These are phyloP conservation scores for Gossypium australe DNA, from an alignment of 345 rosid species.

Conservation along the genomic window DNA sequence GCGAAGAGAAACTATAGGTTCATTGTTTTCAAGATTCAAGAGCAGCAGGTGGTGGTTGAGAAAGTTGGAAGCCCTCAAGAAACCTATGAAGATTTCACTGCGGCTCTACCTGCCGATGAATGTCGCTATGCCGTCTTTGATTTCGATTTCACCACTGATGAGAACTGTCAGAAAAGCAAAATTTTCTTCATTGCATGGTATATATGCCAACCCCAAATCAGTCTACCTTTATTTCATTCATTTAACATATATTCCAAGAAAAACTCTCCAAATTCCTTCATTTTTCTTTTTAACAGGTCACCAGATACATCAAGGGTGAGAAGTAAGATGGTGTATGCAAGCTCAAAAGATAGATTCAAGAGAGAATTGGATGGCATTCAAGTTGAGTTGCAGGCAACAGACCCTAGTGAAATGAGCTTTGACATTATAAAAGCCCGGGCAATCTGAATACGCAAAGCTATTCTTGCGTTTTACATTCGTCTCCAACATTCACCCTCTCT, in stretches of 20 bases:
- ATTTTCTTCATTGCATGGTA: conserved; percentile 98
- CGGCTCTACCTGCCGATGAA: conserved; percentile 72
- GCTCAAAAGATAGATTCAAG: conserved; percentile 96
- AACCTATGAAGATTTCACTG: conserved; percentile 68
- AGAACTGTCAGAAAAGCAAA: conserved; percentile 97
- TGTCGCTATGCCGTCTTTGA: conserved; percentile 96
- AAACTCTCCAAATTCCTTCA: background rate
- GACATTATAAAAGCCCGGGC: conserved; percentile 84
- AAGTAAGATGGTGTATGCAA: conserved; percentile 90
- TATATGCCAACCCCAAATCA: background rate
- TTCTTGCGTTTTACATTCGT: background rate
- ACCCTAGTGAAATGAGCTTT: conserved; percentile 94
- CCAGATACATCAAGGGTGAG: conserved; percentile 83
- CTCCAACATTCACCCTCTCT: background rate
- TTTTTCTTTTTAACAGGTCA: conserved; percentile 36
- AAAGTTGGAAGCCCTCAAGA: conserved; percentile 68
- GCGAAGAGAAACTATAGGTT: conserved; percentile 78
- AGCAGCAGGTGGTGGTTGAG: conserved; percentile 76
- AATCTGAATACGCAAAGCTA: conserved; percentile 28
- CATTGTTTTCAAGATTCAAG: conserved; percentile 80
- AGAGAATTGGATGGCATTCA: conserved; percentile 91
- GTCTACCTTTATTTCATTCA: background rate
- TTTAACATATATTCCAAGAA: background rate
- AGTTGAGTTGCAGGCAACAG: conserved; percentile 95
- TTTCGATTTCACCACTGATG: conserved; percentile 72